phyloP scores from a whole-genome alignment of 257 asterid species.

The Linaria vulgaris region DNA sequence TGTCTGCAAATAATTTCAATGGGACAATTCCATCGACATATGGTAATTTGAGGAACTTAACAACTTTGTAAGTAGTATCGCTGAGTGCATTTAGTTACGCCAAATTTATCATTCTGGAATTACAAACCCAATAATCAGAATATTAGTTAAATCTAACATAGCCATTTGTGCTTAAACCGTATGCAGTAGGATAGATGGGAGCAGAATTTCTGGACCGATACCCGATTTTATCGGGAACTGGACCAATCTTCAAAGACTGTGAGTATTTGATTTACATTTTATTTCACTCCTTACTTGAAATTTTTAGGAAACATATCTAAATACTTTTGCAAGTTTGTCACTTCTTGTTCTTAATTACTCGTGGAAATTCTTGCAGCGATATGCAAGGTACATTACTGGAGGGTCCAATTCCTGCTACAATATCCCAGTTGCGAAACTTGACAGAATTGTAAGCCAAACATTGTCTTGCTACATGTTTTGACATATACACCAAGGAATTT shows the following conservation, averaged over 20 bases:
- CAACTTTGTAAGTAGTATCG: conserved; percentile 67
- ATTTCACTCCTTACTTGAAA: conserved; percentile 7
- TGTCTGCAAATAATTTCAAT: conserved; percentile 69
- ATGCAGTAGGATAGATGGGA: conserved; percentile 91
- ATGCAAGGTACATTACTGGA: conserved; percentile 78
- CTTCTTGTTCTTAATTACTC: conserved; percentile 7
- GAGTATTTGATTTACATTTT: conserved; percentile 31
- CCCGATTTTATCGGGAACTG: conserved; percentile 83
- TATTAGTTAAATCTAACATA: no score
- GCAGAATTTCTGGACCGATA: conserved; percentile 58
- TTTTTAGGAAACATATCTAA: background rate
- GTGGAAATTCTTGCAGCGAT: conserved; percentile 48
- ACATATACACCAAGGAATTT: background rate
- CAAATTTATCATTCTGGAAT: conserved; percentile 2
- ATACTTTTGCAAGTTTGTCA: no score
- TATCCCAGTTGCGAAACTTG: conserved; percentile 54
- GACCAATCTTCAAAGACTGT: conserved; percentile 58
- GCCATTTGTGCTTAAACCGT: background rate
- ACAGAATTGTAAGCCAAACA: conserved; percentile 46
- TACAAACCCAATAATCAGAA: conserved; percentile 2
- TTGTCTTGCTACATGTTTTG: background rate
- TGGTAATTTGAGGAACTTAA: conserved; percentile 62
- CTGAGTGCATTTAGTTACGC: background rate
- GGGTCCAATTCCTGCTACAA: conserved; percentile 68
- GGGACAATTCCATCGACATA: conserved; percentile 71